These are phyloP conservation scores for Coemansia sp. DNA, from an alignment of 192 early-diverging fungal species.

Conservation along the genomic window DNA sequence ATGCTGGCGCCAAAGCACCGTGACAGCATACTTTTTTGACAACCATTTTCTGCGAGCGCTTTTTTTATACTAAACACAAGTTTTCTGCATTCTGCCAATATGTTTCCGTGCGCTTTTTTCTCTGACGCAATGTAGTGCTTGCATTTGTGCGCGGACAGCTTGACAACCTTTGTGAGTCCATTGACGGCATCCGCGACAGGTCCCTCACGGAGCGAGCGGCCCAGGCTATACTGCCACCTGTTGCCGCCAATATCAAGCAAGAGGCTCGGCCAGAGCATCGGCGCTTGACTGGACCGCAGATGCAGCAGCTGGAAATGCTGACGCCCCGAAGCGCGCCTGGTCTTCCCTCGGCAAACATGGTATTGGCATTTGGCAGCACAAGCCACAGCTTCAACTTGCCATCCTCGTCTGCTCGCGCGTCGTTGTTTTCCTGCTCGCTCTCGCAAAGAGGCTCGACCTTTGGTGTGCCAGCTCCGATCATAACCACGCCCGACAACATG, in stretches of 20 bases:
- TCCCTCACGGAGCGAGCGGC: neutral
- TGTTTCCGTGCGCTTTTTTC: neutral
- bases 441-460: constrained; percentile 1
- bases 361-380: neutral
- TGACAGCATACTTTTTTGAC: neutral
- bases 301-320: neutral
- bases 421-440: neutral
- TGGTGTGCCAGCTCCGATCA: neutral
- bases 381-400: neutral
- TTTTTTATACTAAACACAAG: neutral
- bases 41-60: neutral
- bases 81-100: neutral
- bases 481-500: constrained; percentile 18
- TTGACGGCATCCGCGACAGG: neutral
- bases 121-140: neutral
- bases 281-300: neutral
- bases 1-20: neutral
- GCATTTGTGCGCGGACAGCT: constrained; percentile 11
- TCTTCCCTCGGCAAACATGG: neutral
- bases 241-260: neutral
- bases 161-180: neutral
- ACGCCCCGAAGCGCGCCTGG: neutral
- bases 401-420: neutral
- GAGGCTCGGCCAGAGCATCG: too few relatives aligned
- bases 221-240: neutral